Conservation (phyloP, 768 basidiomycete species). For the Ephemerocybe angulata region DNA sequence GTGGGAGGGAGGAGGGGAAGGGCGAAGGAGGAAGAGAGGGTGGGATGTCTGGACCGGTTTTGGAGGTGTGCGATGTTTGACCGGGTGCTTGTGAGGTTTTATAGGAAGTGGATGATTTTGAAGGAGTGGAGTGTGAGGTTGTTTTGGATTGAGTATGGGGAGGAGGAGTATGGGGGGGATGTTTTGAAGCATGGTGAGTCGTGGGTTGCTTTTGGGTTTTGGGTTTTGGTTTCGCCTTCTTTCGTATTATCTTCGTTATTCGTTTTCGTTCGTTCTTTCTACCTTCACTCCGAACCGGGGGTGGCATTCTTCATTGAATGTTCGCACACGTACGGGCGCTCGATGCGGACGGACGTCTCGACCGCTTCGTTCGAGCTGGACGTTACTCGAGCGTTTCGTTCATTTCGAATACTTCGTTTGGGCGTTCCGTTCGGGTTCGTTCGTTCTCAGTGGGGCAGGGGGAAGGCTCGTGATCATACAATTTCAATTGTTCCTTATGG, state of each 20-base stretch:
- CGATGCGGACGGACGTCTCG: too few relatives aligned
- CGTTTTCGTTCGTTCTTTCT: neutral
- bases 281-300: neutral
- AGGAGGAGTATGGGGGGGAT: conserved; percentile 39
- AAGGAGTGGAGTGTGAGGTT: conserved; percentile 33
- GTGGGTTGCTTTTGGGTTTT: neutral
- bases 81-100: conserved; percentile 39
- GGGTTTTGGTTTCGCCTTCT: neutral
- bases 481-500: too few relatives aligned
- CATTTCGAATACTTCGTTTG: too few relatives aligned
- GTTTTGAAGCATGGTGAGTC: conserved; percentile 35
- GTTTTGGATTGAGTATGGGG: conserved; percentile 39
- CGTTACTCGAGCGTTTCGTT: too few relatives aligned
- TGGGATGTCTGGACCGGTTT: conserved; percentile 9
- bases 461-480: too few relatives aligned
- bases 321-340: too few relatives aligned
- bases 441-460: too few relatives aligned
- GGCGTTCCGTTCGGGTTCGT: too few relatives aligned
- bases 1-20: neutral
- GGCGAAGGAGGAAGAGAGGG: conserved; percentile 3
- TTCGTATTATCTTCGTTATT: neutral
- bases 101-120: conserved; percentile 40
- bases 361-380: too few relatives aligned
- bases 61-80: conserved; percentile 43
- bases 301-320: too few relatives aligned